These are phyloP conservation scores for Sporothrix curviconia DNA, from an alignment of 2,329 filamentous ascomycete species.

Conservation along the genomic window DNA sequence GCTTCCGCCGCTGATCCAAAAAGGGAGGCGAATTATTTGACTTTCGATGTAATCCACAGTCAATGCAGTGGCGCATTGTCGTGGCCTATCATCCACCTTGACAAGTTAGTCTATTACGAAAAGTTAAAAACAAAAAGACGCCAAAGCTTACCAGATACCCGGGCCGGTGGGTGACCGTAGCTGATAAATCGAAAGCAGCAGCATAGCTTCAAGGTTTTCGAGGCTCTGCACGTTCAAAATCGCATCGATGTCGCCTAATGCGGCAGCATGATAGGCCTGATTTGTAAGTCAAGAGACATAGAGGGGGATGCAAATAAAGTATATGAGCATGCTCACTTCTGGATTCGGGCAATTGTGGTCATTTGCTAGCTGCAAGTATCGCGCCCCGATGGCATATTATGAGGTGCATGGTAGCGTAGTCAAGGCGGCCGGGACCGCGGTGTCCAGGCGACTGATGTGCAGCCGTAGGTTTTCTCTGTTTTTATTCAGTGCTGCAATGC, in stretches of 20 bases:
- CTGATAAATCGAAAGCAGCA: constrained; percentile 10
- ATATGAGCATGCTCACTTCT: background rate
- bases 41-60: constrained; percentile 7
- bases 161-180: constrained; percentile 8
- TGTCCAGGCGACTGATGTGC: background rate
- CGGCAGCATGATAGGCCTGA: constrained; percentile 2
- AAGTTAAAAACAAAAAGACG: background rate
- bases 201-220: constrained; percentile 10
- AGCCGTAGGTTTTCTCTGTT: background rate
- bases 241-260: constrained; percentile 2
- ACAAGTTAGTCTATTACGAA: background rate
- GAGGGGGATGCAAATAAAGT: background rate
- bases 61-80: constrained; percentile 8
- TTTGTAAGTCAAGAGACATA: background rate
- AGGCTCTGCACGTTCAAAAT: constrained; percentile 5
- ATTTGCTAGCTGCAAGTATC: constrained; percentile 9
- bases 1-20: constrained; percentile 9
- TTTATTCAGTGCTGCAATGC: background rate
- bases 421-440: background rate
- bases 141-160: background rate
- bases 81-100: constrained; percentile 11
- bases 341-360: constrained; percentile 2
- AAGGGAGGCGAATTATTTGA: background rate
- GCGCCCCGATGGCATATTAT: constrained; percentile 8
- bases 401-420: constrained; percentile 6